A percentile compares a stretch with the other conserved stretches of the same genome.
These are phyloP conservation scores for Mucor saturninus DNA, from an alignment of 371 early-diverging fungal species.

Conservation along the genomic window DNA sequence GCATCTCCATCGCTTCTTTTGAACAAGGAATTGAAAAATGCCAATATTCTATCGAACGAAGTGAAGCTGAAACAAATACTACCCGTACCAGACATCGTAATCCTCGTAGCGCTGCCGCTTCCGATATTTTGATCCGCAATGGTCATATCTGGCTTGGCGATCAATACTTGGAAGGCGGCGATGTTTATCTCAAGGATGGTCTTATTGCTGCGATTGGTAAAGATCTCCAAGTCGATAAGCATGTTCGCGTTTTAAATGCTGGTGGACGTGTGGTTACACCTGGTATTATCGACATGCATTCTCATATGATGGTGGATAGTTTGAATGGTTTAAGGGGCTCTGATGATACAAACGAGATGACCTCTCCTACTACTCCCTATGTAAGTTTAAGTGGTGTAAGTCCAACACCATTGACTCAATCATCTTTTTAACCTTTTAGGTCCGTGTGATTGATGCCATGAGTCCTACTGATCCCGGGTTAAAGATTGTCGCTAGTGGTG, in stretches of 20 bases:
- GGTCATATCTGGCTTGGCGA: slow-evolving; percentile 58
- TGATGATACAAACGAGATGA: slow-evolving; percentile 76
- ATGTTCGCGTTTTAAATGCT: slow-evolving; percentile 62
- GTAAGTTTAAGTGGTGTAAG: slow-evolving; percentile 25
- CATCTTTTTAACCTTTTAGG: slow-evolving; percentile 21
- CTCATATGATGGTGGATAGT: slow-evolving; percentile 67
- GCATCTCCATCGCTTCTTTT: slow-evolving; percentile 53
- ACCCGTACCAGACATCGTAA: slow-evolving; percentile 44
- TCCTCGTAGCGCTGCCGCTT: slow-evolving; percentile 41
- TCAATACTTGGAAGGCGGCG: slow-evolving; percentile 57
- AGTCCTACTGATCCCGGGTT: slow-evolving; percentile 73
- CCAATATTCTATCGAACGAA: slow-evolving; percentile 29
- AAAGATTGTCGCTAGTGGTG: slow-evolving; percentile 75
- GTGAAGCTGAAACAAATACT: slow-evolving; percentile 24
- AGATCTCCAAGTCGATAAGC: slow-evolving; percentile 37
- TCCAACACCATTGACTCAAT: background rate
- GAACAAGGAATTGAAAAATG: slow-evolving; percentile 52
- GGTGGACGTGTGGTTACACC: slow-evolving; percentile 77
- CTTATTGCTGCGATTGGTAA: slow-evolving; percentile 58
- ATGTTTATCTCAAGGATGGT: slow-evolving; percentile 62
- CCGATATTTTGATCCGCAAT: slow-evolving; percentile 53
- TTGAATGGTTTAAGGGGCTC: slow-evolving; percentile 62
- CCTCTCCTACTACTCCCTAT: slow-evolving; percentile 66
- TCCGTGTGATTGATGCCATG: slow-evolving; percentile 66
- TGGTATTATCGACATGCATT: slow-evolving; percentile 85